A percentile compares a stretch with the other conserved stretches of the same genome.
Evolutionary conservation across 2,329 filamentous ascomycete species (phyloP).

Genomic region (Epichloe uncinata): DNA sequence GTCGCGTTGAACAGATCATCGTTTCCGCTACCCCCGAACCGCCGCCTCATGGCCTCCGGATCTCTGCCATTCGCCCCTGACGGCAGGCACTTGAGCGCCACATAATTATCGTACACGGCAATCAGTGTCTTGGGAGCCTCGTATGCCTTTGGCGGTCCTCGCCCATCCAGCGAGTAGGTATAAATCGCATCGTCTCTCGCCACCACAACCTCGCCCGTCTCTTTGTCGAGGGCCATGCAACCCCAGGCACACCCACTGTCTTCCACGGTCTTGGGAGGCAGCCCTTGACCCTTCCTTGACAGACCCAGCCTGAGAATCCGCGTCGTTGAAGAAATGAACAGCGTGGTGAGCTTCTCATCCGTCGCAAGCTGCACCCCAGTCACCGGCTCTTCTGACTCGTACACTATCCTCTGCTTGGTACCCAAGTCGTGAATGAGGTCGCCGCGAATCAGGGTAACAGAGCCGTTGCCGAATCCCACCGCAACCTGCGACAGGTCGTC

Average conservation of each 20-base stretch:
- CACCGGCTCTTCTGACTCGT: slow-evolving; percentile 92
- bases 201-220: slow-evolving; percentile 76
- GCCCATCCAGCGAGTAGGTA: slow-evolving; percentile 74
- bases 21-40: slow-evolving; percentile 55
- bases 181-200: slow-evolving; percentile 92
- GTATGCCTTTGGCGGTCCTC: slow-evolving; percentile 79
- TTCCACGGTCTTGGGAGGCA: slow-evolving; percentile 77
- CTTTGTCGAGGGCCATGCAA: slow-evolving; percentile 80
- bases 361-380: slow-evolving; percentile 72
- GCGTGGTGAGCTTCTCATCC: slow-evolving; percentile 50
- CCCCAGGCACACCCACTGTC: slow-evolving; percentile 84
- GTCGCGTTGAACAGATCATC: slow-evolving; percentile 78
- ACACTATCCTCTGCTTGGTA: slow-evolving; percentile 84
- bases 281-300: slow-evolving; percentile 76
- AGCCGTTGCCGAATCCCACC: slow-evolving; percentile 89
- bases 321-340: slow-evolving; percentile 86
- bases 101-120: slow-evolving; percentile 68
- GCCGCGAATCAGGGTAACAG: slow-evolving; percentile 84
- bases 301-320: slow-evolving; percentile 79
- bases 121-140: slow-evolving; percentile 81
- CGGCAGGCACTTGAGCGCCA: slow-evolving; percentile 73
- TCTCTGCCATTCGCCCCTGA: slow-evolving; percentile 36
- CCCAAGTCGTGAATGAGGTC: slow-evolving; percentile 93
- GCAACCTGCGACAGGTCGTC: slow-evolving; percentile 86
- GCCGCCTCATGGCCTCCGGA: slow-evolving; percentile 50